Conservation (phyloP, 768 basidiomycete genomes). For the Erythrobasidium yunnanense region DNA sequence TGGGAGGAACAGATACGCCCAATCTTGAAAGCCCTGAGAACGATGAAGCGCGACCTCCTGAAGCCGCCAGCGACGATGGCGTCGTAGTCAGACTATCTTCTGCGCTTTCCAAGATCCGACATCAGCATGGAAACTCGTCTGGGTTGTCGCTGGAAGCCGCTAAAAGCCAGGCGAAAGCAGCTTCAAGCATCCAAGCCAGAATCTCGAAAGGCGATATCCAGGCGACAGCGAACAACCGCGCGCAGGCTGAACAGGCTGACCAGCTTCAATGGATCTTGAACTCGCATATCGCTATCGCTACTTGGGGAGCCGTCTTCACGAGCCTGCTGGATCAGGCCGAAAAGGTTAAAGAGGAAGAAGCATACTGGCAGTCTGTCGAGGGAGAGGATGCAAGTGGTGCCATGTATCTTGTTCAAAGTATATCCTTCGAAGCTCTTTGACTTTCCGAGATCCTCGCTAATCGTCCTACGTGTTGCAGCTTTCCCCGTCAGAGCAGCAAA, state of each 20-base stretch:
- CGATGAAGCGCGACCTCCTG: too few species aligned
- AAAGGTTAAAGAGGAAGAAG: neutral
- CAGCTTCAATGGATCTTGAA: conserved; percentile 17
- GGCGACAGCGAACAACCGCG: neutral
- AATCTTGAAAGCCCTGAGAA: too few species aligned
- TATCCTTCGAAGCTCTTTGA: neutral
- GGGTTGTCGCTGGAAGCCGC: neutral
- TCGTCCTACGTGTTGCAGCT: neutral
- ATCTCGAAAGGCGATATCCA: neutral
- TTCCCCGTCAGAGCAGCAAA: neutral
- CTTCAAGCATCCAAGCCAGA: neutral
- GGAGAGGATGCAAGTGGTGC: neutral
- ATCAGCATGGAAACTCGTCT: neutral
- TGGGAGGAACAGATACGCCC: neutral
- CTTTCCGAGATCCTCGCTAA: neutral
- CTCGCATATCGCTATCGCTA: neutral
- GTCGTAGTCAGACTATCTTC: neutral
- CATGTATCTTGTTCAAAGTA: conserved; percentile 22
- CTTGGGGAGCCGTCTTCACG: neutral
- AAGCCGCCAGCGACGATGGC: neutral
- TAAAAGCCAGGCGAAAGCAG: neutral
- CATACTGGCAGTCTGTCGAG: conserved; percentile 29
- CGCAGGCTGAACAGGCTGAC: neutral
- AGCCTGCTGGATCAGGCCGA: conserved; percentile 17
- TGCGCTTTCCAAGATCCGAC: neutral